Percentiles rank a stretch among this genome's conserved stretches.
Evolutionary conservation across 2,329 filamentous ascomycete genomes (phyloP).

Genomic region (Botryotinia globosa): DNA sequence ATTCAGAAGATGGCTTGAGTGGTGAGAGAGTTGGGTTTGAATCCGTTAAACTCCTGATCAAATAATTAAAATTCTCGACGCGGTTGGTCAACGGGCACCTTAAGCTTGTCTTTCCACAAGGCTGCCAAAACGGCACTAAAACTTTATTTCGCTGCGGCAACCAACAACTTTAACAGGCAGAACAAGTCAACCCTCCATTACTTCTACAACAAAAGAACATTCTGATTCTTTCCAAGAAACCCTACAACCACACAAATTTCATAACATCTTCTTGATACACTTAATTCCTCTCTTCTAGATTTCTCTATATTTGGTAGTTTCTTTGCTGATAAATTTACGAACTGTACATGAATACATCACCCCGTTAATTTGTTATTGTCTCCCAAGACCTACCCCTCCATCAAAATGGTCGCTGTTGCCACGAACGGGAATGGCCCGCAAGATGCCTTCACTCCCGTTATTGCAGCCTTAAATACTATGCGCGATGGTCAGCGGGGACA

Average conservation of each 20-base stretch:
- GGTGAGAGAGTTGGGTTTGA: slow-evolving; percentile 12
- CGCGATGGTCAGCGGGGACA: slow-evolving; percentile 75
- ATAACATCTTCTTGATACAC: not conserved
- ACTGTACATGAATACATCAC: slow-evolving; percentile 22
- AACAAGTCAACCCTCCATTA: not conserved
- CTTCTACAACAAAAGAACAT: slow-evolving; percentile 15
- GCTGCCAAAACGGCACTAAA: slow-evolving; percentile 21
- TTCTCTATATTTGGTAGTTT: not conserved
- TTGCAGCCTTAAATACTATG: slow-evolving; percentile 90
- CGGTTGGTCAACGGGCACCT: slow-evolving; percentile 3
- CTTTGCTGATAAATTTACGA: not conserved
- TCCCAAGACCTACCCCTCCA: slow-evolving; percentile 34
- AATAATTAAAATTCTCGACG: slow-evolving; percentile 13
- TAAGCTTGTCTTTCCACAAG: slow-evolving; percentile 2
- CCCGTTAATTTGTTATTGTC: slow-evolving; percentile 20
- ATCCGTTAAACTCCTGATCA: slow-evolving; percentile 14
- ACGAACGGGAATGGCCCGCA: slow-evolving; percentile 59
- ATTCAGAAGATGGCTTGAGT: not conserved
- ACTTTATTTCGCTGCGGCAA: slow-evolving; percentile 20
- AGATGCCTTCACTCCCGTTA: slow-evolving; percentile 77
- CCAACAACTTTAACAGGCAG: slow-evolving; percentile 13
- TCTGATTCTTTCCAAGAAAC: slow-evolving; percentile 17
- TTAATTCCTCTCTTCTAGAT: not conserved
- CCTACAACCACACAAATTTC: not conserved
- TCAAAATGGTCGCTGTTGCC: slow-evolving; percentile 35